Evolutionary conservation across 2,329 filamentous ascomycete genomes (phyloP).

Genomic region (Aspergillus sojae): DNA sequence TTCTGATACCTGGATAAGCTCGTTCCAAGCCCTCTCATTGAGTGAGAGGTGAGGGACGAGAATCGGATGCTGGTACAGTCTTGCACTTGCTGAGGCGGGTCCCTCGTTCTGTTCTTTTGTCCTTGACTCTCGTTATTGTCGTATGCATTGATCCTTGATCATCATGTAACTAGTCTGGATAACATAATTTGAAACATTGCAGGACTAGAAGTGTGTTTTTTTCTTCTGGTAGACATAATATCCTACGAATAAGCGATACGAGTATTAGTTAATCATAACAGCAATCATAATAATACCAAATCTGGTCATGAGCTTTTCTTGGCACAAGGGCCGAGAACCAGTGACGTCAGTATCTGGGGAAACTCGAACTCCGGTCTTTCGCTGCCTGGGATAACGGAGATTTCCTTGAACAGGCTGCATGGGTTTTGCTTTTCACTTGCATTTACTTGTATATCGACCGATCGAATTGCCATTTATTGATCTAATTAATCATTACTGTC

Average conservation of each 20-base stretch:
- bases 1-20: constrained; percentile 41
- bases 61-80: constrained; percentile 54
- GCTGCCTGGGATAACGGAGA: background rate
- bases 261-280: background rate
- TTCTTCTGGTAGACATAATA: too few species aligned
- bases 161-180: constrained; percentile 28
- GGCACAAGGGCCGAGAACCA: background rate
- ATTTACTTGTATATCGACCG: background rate
- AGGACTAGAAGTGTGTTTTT: background rate
- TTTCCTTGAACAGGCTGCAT: background rate
- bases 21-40: constrained; percentile 31
- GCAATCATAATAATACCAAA: too few species aligned
- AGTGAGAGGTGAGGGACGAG: constrained; percentile 36
- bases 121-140: constrained; percentile 16
- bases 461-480: background rate
- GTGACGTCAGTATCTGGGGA: constrained; percentile 8
- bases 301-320: background rate
- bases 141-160: constrained; percentile 19
- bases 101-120: constrained; percentile 28
- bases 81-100: constrained; percentile 37
- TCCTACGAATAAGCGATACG: too few species aligned
- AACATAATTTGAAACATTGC: constrained; percentile 22
- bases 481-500: background rate
- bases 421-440: background rate
- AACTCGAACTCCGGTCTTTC: background rate